Conservation (phyloP, 2,329 filamentous ascomycete species). For the Penicillium vulpinum region DNA sequence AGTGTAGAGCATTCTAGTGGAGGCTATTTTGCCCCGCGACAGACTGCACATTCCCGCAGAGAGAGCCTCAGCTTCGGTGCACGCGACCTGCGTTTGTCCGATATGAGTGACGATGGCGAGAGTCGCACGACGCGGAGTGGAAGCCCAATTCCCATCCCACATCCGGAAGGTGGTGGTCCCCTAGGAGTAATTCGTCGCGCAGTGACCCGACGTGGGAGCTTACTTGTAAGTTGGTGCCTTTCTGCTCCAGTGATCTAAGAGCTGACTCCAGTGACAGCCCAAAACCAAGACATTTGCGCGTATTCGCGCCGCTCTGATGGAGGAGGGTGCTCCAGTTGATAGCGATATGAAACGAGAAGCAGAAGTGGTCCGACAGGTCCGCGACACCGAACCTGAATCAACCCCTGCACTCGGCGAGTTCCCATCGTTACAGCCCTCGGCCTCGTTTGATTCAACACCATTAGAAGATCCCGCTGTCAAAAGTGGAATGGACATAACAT, state of each 20-base stretch:
- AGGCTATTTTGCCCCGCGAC: slow-evolving; percentile 56
- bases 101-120: slow-evolving; percentile 77
- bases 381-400: slow-evolving; percentile 73
- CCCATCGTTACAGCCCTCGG: slow-evolving; percentile 53
- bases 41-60: slow-evolving; percentile 60
- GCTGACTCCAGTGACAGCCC: slow-evolving; percentile 56
- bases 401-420: slow-evolving; percentile 43
- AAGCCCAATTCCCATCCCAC: slow-evolving; percentile 36
- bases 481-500: slow-evolving; percentile 44
- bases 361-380: slow-evolving; percentile 92
- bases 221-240: slow-evolving; percentile 63
- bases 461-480: slow-evolving; percentile 27
- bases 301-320: slow-evolving; percentile 82
- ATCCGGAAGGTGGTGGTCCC: slow-evolving; percentile 54
- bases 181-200: slow-evolving; percentile 77
- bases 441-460: slow-evolving; percentile 7
- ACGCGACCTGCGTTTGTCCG: slow-evolving; percentile 79
- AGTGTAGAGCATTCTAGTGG: slow-evolving; percentile 55
- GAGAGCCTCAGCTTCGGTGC: slow-evolving; percentile 91
- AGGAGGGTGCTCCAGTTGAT: slow-evolving; percentile 85
- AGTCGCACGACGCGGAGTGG: slow-evolving; percentile 36
- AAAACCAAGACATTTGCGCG: slow-evolving; percentile 96
- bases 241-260: background rate
- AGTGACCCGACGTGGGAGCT: slow-evolving; percentile 83
- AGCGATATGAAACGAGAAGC: slow-evolving; percentile 87